phyloP scores from a whole-genome alignment of 2,329 filamentous ascomycete species.

The Penicillium sp. region DNA sequence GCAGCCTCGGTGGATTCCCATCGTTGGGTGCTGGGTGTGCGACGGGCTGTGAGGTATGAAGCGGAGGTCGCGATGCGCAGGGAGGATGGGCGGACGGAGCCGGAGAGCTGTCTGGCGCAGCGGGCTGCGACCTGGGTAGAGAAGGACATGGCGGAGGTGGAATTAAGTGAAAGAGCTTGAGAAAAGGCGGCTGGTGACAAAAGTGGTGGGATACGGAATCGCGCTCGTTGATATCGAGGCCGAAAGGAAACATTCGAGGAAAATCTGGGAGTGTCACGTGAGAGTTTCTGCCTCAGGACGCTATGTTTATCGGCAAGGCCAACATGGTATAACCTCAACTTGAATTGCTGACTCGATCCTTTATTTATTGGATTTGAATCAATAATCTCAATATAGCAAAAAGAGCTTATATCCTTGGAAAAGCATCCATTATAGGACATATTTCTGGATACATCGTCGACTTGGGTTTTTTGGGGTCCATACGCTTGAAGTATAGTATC shows the following conservation, averaged over 20 bases:
- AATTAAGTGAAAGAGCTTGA: not conserved
- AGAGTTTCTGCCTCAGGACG: not conserved
- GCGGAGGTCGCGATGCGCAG: conserved; percentile 42
- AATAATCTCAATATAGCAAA: too few relatives aligned
- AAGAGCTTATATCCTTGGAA: too few relatives aligned
- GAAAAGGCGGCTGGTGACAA: conserved; percentile 7
- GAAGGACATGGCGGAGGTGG: conserved; percentile 40
- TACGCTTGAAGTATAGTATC: too few relatives aligned
- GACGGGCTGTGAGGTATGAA: conserved; percentile 41
- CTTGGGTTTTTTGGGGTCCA: too few relatives aligned
- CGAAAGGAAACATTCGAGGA: conserved; percentile 37
- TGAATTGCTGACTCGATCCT: too few relatives aligned
- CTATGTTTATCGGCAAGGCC: not conserved
- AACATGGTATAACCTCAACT: not conserved
- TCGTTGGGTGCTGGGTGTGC: conserved; percentile 62
- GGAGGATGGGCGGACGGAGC: conserved; percentile 43
- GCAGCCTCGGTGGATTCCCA: conserved; percentile 81
- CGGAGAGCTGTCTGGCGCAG: conserved; percentile 44
- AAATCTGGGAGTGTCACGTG: conserved; percentile 39
- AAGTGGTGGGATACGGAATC: conserved; percentile 18
- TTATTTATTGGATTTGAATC: too few relatives aligned
- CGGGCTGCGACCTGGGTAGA: conserved; percentile 43
- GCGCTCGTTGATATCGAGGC: conserved; percentile 23
- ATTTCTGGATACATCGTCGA: too few relatives aligned
- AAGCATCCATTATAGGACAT: too few relatives aligned